phyloP scores from a whole-genome alignment of 148 eudicot genomes.

The Vaccinium vitisidaea region DNA sequence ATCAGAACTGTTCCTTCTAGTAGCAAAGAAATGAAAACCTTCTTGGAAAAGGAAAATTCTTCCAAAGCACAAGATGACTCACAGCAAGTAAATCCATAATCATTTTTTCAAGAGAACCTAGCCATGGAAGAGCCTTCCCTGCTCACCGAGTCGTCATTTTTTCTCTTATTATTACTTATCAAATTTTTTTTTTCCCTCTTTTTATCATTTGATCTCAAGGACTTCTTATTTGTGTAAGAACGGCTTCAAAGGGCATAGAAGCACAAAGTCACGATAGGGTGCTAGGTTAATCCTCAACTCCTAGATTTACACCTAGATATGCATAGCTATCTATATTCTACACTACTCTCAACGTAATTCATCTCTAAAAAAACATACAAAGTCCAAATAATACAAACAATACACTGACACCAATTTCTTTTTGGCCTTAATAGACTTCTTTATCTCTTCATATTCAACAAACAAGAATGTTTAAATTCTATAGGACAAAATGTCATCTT shows the following conservation, averaged over 20 bases:
- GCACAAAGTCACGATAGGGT: background rate
- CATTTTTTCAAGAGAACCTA: background rate
- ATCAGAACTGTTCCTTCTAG: background rate
- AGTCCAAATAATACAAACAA: background rate
- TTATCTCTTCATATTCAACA: too few species aligned
- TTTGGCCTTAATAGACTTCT: background rate
- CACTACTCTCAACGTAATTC: background rate
- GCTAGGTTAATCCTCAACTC: background rate
- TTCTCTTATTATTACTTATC: too few species aligned
- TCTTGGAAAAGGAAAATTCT: background rate
- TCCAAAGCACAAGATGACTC: background rate
- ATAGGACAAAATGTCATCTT: too few species aligned
- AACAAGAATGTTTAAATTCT: too few species aligned
- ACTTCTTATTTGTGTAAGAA: background rate
- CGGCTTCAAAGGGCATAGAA: background rate
- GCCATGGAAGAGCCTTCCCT: background rate
- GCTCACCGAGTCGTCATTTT: background rate
- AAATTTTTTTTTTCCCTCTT: too few species aligned
- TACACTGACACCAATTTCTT: background rate
- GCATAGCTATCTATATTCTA: background rate
- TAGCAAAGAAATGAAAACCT: background rate
- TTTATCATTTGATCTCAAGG: background rate
- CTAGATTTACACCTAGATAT: background rate
- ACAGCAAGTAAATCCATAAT: background rate
- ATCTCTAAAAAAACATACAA: background rate